Base-by-base conservation (phyloP, 768 basidiomycete genomes). In the Naganishia vaughanmartiniae region DNA sequence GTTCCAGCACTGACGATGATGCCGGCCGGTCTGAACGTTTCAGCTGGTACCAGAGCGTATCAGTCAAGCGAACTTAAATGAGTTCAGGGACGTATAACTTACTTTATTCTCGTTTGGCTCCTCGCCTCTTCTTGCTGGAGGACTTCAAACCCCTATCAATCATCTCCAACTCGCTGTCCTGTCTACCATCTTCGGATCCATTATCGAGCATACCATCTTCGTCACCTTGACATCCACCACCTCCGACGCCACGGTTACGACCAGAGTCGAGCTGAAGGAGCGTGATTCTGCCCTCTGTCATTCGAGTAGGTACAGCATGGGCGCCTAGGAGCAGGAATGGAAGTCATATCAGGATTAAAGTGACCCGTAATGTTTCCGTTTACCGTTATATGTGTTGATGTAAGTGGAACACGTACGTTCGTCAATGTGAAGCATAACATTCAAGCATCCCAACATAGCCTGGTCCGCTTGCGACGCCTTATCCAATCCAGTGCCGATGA, bases 41-140 rank as follows among this genome's bases (percentile, higher is more conserved):
- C 48, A 51, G 48, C 45, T 46, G 5, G 24, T 51, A 12, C 48
- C 7, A 51, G 48, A 51, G 24, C n/a, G n/a, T 51, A n/a, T 26
- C n/a, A 51, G 48, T 7, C 48, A 51, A 51, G 48, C 48, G 48
- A 15, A 24, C 48, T 51, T 6, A 7, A 51, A 12, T n/a, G 24
- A 51, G 17, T n/a, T 26, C 48, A 51, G 48, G 15, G 17, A 42
- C 15, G 24, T 4, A 4, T 2, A n/a, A 51, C 48, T 26, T 1
- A 15, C n/a, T 39, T 24, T 21, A 34, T 12, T 34, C 31, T 58
- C 57, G 33, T 58, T 39, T 1, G 14, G 57, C 17, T 21, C 6
- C 4, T 58, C 57, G 14, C 57, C 39, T 58, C 57, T 34, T 58
- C 33, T 58, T 36, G 31, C 57, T 36, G 17, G 31, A 36, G 21